A percentile compares a stretch with the other conserved stretches of the same genome.
These are phyloP conservation scores for Fusarium foetens DNA, from an alignment of 2,329 filamentous ascomycete genomes.

Conservation along the genomic window DNA sequence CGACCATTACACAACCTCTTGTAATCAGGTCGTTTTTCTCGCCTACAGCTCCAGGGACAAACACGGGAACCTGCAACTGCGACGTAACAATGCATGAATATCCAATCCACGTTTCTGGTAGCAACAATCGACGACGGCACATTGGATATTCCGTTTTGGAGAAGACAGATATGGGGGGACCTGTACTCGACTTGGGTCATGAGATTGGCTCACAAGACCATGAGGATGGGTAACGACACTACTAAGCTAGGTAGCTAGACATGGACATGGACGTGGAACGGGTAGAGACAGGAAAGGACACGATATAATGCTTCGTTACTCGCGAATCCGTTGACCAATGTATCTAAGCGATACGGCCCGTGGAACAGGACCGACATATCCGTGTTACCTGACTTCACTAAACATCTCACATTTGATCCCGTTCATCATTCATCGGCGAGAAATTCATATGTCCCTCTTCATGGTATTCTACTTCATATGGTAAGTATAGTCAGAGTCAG, in stretches of 20 bases:
- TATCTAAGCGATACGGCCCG: background rate
- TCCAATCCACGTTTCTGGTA: conserved; percentile 24
- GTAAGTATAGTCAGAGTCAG: conserved; percentile 5
- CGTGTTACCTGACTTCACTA: background rate
- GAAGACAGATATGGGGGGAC: background rate
- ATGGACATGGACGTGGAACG: background rate
- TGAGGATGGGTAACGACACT: background rate
- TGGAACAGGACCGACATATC: background rate
- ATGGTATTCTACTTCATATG: conserved; percentile 23
- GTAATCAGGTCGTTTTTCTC: conserved; percentile 17
- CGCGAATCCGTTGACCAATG: background rate
- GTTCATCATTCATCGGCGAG: background rate
- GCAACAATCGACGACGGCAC: conserved; percentile 18
- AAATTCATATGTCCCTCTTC: conserved; percentile 23
- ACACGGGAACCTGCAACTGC: conserved; percentile 29
- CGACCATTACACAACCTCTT: conserved; percentile 21
- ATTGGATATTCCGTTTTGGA: background rate
- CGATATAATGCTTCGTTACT: conserved; percentile 1
- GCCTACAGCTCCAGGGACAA: conserved; percentile 25
- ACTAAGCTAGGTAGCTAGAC: background rate
- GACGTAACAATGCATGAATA: conserved; percentile 15
- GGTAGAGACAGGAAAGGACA: background rate
- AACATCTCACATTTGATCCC: background rate
- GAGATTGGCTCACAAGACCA: background rate
- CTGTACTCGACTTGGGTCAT: background rate